A percentile compares a stretch with the other conserved stretches of the same genome.
phyloP scores from a whole-genome alignment of 768 basidiomycete genomes.

The Gyrodon lividus region DNA sequence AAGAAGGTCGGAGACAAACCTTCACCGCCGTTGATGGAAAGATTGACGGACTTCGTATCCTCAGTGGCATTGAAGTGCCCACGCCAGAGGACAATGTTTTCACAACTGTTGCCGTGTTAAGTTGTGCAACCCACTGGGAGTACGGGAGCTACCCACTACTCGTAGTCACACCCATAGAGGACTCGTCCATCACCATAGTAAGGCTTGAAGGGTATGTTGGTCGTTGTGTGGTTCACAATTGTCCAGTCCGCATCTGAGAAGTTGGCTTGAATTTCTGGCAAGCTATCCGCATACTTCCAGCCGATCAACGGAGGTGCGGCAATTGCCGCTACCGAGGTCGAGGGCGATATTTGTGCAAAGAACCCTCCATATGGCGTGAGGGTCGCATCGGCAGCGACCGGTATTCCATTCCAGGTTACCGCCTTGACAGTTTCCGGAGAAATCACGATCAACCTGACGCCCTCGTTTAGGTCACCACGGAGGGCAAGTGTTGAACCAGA shows the following conservation, averaged over 20 bases:
- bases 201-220: conserved; percentile 69
- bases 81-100: conserved; percentile 78
- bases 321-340: conserved; percentile 31
- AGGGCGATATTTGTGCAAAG: conserved; percentile 43
- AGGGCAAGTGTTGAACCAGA: conserved; percentile 52
- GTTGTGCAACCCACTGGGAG: conserved; percentile 5
- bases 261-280: conserved; percentile 60
- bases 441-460: conserved; percentile 59
- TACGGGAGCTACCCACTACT: conserved; percentile 52
- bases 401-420: conserved; percentile 73
- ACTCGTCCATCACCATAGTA: conserved; percentile 73
- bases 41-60: conserved; percentile 59
- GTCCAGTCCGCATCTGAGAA: conserved; percentile 70
- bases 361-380: conserved; percentile 45
- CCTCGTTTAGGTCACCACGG: conserved; percentile 65
- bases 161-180: conserved; percentile 87
- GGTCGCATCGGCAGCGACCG: conserved; percentile 26
- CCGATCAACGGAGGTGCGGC: conserved; percentile 48
- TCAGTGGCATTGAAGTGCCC: conserved; percentile 73
- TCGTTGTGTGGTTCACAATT: conserved; percentile 65
- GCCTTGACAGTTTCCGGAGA: conserved; percentile 50
- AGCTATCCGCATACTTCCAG: conserved; percentile 77
- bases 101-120: conserved; percentile 51
- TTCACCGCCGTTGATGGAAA: conserved; percentile 80
- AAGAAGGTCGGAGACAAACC: conserved; percentile 38